A percentile compares a stretch with the other conserved stretches of the same genome.
Conservation (phyloP, 345 rosid genomes). For the Brassica rapa region DNA sequence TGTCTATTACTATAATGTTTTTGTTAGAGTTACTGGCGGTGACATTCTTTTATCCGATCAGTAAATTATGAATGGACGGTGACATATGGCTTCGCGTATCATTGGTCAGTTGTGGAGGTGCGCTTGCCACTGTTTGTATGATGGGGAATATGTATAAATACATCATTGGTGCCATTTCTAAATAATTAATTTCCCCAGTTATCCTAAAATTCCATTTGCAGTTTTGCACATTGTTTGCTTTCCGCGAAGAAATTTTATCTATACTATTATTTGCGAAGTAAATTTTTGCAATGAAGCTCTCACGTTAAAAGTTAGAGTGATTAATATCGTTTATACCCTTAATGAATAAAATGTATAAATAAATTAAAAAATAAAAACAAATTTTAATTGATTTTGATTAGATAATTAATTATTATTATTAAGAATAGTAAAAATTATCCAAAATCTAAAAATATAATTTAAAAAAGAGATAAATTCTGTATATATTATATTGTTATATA, state of each 20-base stretch:
- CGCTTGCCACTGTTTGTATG: conserved; percentile 31
- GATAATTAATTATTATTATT: too few species aligned
- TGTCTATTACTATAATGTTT: conserved; percentile 36
- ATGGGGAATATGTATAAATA: conserved; percentile 27
- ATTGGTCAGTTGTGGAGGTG: conserved; percentile 40
- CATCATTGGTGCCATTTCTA: conserved; percentile 6
- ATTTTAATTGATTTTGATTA: too few species aligned
- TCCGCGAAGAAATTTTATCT: not conserved
- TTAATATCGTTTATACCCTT: too few species aligned
- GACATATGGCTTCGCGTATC: not conserved
- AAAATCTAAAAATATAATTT: too few species aligned
- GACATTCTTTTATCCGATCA: not conserved
- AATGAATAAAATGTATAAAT: too few species aligned
- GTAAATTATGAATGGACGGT: conserved; percentile 22
- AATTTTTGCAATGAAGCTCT: too few species aligned
- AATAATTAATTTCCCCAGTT: not conserved
- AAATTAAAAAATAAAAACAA: too few species aligned
- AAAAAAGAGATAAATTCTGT: too few species aligned
- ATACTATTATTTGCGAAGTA: too few species aligned
- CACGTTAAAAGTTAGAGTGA: too few species aligned
- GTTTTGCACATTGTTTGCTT: conserved; percentile 6
- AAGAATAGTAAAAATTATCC: too few species aligned
- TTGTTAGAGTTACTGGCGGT: conserved; percentile 33
- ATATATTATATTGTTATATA: too few species aligned
- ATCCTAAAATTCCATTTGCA: conserved; percentile 4